Evolutionary conservation across 2,329 filamentous ascomycete genomes (phyloP), one percentile per base, ranked within the genome.

Genomic region (Botrytis pseudocinerea): DNA sequence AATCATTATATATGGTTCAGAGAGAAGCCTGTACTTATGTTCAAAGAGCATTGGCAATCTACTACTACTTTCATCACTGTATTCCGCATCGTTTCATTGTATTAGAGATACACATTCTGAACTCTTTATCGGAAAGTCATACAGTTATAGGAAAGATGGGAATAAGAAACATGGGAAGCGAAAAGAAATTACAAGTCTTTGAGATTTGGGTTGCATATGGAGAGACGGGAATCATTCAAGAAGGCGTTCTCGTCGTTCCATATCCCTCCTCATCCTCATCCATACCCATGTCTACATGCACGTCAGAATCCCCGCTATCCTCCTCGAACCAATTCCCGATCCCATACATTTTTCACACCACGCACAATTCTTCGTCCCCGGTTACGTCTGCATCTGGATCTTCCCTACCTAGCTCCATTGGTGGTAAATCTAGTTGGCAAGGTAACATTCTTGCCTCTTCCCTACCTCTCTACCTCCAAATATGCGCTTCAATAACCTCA

Each of bases 141-240:
- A 28, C 51, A 57, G 51, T 28, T 28, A 18, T 57, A 32, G n/a
- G 6, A 57, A 57, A 32, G n/a, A 54, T 54, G n/a, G n/a, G n/a
- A 28, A 54, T 63, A 35, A 20, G 7, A 63, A 63, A 63, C n/a
- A 63, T 46, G 61, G 40, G 16, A 40, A 32, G n/a, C 35, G 65
- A 57, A 32, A 69, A 32, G 18, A 40, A 42, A 28, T 25, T 69
- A 22, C 65, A 57, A 28, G 65, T 69, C 16, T 69, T 69, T 42
- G 65, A 69, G 35, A 57, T 59, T n/a, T 69, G 65, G 65, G 51
- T n/a, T 69, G 48, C 46, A 32, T 57, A 69, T 16, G 48, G 65
- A 12, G 65, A 59, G 38, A 28, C 65, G 20, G 65, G 48, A 28
- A 40, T 69, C 28, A 69, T 69, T 32, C 48, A 57, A 42, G 65